Evolutionary conservation across 2,329 filamentous ascomycete species (phyloP), one percentile per base, ranked within the genome.

Genomic region (Aspergillus thermomutatus): DNA sequence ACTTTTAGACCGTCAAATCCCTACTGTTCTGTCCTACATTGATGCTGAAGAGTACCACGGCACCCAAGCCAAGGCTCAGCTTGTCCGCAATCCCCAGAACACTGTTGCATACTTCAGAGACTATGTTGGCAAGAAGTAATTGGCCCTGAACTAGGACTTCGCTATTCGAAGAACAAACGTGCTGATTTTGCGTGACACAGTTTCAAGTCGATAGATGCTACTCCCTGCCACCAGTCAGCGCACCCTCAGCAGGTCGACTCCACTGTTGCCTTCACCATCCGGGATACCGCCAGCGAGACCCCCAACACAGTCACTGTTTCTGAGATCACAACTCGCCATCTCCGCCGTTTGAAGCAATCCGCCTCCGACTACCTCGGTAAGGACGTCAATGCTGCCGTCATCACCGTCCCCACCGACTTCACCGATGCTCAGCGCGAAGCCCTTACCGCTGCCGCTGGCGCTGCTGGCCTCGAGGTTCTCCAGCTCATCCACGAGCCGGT

Each of bases 1-100:
- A 46, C 31, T 14, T 23, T 37, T 64, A 93, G 94, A 99, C 79
- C 92, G 94, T 76, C 93, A 97, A 77, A 99, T 99, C 64, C 94
- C 94, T 64, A 91, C 92, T 46, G 87, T 95, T 67, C 82, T 99
- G 67, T 97, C 94, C 40, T 99, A 99, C 75, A 88, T 96, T 70
- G 88, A 92, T 54, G 94, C 92, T 64, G 94, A 99, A 73, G 93
- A 99, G 79, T 97, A 96, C 78, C 92, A 95, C 72, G 94, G 94
- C 69, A 88, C 90, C 64, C 93, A 99, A 79, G 94, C 93, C 69
- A 99, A 97, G 84, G 82, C 84, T 63, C 93, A 97, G 79, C 85
- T 97, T 57, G 84, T 97, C 65, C 89, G 94, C 72, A 97, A 99
- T 78, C 83, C 91, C 63, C 85, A 86, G 74, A 97, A 97, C 83